phyloP scores from a whole-genome alignment of 1,284 basidiomycete genomes.

The Rhodotorula sp. region DNA sequence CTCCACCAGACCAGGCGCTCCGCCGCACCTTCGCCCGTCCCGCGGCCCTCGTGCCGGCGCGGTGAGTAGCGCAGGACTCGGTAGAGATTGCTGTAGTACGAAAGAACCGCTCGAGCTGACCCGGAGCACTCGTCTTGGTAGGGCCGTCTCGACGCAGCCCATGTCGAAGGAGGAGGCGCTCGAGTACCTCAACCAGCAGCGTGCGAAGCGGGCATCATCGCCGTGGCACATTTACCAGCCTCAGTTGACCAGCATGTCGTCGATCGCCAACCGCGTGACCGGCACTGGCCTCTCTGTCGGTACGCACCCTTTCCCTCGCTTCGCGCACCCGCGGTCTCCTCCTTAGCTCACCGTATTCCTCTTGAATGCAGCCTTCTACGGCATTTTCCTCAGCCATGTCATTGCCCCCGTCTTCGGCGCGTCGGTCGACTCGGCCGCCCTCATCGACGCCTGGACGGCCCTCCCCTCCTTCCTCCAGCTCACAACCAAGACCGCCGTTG shows the following conservation, averaged over 20 bases:
- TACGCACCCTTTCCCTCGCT: slow-evolving; percentile 71
- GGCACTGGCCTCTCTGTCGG: slow-evolving; percentile 70
- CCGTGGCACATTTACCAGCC: slow-evolving; percentile 54
- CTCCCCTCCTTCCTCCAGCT: slow-evolving; percentile 60
- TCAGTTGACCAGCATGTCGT: slow-evolving; percentile 71
- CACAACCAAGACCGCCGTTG: slow-evolving; percentile 70
- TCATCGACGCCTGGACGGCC: slow-evolving; percentile 68
- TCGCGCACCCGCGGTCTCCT: slow-evolving; percentile 81
- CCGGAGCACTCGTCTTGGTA: neutral
- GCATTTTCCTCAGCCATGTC: slow-evolving; percentile 82
- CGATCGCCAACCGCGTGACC: slow-evolving; percentile 81
- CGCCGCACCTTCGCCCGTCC: slow-evolving; percentile 7
- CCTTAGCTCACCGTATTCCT: slow-evolving; percentile 58
- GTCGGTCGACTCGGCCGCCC: slow-evolving; percentile 69
- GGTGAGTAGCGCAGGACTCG: neutral
- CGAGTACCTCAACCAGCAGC: slow-evolving; percentile 79
- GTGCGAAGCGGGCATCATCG: slow-evolving; percentile 76
- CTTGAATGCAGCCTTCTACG: slow-evolving; percentile 71
- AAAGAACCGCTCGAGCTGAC: neutral
- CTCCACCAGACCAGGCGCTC: slow-evolving; percentile 14
- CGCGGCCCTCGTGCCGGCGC: slow-evolving; percentile 8
- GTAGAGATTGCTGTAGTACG: no score
- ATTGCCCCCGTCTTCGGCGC: slow-evolving; percentile 66
- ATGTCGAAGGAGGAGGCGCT: slow-evolving; percentile 59
- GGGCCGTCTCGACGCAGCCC: slow-evolving; percentile 60